phyloP scores from a whole-genome alignment of 352 stramenopile genomes.

The Phytopythium vexans region DNA sequence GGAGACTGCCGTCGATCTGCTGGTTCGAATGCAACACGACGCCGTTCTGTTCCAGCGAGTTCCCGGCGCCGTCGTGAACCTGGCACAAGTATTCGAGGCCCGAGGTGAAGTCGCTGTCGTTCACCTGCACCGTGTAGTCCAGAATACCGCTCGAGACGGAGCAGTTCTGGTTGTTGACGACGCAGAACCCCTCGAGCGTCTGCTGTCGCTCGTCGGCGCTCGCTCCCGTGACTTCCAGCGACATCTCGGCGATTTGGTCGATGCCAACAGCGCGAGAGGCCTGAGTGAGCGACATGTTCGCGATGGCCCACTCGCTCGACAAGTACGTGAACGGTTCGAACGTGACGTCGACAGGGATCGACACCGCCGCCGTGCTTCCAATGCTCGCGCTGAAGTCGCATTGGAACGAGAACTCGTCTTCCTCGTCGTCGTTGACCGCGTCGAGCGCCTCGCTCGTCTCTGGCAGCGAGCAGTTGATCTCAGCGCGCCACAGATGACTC shows the following conservation, averaged over 20 bases:
- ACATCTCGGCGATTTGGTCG: conserved; percentile 3
- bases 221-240: conserved; percentile 3
- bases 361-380: neutral
- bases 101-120: conserved; percentile 32
- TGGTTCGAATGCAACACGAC: conserved; percentile 18
- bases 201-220: conserved; percentile 3
- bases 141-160: conserved; percentile 21
- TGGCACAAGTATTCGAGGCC: conserved; percentile 31
- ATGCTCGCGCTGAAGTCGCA: conserved; percentile 1
- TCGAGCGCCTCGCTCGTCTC: conserved; percentile 3
- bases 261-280: neutral
- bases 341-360: conserved; percentile 1
- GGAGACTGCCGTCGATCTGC: conserved; percentile 33
- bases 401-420: neutral
- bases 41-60: conserved; percentile 17
- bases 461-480: conserved; percentile 6
- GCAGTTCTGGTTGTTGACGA: conserved; percentile 29
- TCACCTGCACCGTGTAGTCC: conserved; percentile 38
- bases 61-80: conserved; percentile 25
- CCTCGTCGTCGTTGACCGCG: neutral
- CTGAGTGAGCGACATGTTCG: conserved; percentile 2
- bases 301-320: conserved; percentile 7
- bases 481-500: conserved; percentile 1
- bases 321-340: conserved; percentile 7
- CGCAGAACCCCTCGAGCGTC: conserved; percentile 24